These are phyloP conservation scores for Raffaelea albimanens DNA, from an alignment of 2,329 filamentous ascomycete genomes.

Conservation along the genomic window DNA sequence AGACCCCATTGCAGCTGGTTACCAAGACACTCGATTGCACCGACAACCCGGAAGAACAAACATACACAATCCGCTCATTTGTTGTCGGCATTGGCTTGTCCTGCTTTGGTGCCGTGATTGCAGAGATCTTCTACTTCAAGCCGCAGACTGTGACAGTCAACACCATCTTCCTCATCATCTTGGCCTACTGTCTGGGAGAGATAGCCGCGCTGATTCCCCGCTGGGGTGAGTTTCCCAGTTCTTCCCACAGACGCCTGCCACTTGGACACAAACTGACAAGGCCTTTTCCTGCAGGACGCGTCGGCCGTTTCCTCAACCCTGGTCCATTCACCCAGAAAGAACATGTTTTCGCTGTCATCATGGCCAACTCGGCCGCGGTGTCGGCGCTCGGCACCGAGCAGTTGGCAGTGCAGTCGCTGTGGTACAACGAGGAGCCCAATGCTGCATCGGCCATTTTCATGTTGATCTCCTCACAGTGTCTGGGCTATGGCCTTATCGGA, in stretches of 20 bases:
- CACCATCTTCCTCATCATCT: constrained; percentile 32
- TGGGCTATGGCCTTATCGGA: constrained; percentile 41
- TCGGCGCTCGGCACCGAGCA: constrained; percentile 23
- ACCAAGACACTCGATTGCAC: no score
- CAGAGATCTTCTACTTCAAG: constrained; percentile 37
- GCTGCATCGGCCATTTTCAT: constrained; percentile 32
- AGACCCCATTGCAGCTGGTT: no score
- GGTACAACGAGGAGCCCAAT: constrained; percentile 30
- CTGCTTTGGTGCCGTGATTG: constrained; percentile 26
- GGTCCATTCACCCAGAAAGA: constrained; percentile 17
- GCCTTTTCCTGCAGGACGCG: no score
- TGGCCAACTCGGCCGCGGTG: constrained; percentile 12
- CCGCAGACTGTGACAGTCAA: constrained; percentile 34
- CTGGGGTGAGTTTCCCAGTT: no score
- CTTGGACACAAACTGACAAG: no score
- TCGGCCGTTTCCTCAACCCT: constrained; percentile 22
- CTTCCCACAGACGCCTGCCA: no score
- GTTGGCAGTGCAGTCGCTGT: constrained; percentile 35
- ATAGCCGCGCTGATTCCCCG: constrained; percentile 22
- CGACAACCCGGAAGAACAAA: no score
- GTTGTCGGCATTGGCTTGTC: constrained; percentile 18
- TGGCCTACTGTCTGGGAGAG: constrained; percentile 28
- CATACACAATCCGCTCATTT: no score
- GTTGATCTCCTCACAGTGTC: constrained; percentile 35
- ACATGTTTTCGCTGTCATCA: constrained; percentile 14